Percentiles rank a stretch among this genome's conserved stretches.
Conservation (phyloP, 352 stramenopile species). For the Pythium myriotylum region DNA sequence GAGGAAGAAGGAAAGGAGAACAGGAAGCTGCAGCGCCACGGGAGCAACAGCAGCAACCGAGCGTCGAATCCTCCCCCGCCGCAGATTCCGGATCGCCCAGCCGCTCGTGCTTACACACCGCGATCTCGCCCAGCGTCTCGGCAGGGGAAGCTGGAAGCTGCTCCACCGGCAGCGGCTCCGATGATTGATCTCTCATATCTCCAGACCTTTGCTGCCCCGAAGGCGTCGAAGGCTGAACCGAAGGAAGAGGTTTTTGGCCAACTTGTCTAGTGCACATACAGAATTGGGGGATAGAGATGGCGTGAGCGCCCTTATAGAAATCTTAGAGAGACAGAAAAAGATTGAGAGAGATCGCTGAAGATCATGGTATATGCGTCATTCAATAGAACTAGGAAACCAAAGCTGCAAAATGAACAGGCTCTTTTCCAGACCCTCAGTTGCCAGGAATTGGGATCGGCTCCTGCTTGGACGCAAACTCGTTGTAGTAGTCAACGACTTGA, state of each 20-base stretch:
- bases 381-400: no score
- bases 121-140: slow-evolving; percentile 1
- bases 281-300: background rate
- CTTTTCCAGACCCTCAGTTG: slow-evolving; percentile 33
- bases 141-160: background rate
- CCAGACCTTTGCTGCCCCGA: slow-evolving; percentile 18
- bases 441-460: slow-evolving; percentile 52
- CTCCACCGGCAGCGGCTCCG: background rate
- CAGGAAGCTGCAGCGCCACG: background rate
- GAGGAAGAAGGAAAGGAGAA: background rate
- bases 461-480: slow-evolving; percentile 56
- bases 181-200: slow-evolving; percentile 29
- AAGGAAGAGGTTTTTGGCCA: no score
- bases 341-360: no score
- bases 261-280: no score
- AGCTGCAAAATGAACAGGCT: no score
- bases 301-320: no score
- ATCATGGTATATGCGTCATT: no score
- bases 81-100: background rate
- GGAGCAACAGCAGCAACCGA: slow-evolving; percentile 7
- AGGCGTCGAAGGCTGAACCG: background rate
- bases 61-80: background rate
- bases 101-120: background rate
- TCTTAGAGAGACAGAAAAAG: no score
- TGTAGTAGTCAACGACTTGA: slow-evolving; percentile 57